Conservation (phyloP, 768 basidiomycete species). For the Crucibulum laeve region DNA sequence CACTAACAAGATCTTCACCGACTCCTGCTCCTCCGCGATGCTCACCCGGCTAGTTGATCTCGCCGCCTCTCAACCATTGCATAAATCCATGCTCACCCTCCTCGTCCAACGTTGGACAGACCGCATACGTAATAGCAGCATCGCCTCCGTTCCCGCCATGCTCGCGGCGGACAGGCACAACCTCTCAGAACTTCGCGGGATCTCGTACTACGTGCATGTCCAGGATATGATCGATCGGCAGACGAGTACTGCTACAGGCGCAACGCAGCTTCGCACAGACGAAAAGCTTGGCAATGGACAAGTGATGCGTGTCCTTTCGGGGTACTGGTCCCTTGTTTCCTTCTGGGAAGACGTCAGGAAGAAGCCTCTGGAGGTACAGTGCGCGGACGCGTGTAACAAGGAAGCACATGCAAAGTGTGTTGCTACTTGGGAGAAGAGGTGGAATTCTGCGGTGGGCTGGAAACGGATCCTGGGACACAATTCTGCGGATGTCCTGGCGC, state of each 20-base stretch:
- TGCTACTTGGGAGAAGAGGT: conserved; percentile 26
- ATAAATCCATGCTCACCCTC: conserved; percentile 14
- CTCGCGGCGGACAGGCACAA: conserved; percentile 27
- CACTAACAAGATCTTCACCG: conserved; percentile 18
- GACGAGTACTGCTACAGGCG: conserved; percentile 16
- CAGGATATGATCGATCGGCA: conserved; percentile 29
- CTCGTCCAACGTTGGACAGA: conserved; percentile 24
- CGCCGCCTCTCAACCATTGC: conserved; percentile 14
- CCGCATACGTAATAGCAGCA: conserved; percentile 22
- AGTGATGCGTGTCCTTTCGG: conserved; percentile 28
- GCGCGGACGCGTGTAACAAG: conserved; percentile 13
- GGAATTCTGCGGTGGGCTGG: conserved; percentile 27
- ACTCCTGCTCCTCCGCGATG: conserved; percentile 28
- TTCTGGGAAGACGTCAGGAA: conserved; percentile 30
- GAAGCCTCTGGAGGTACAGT: conserved; percentile 20
- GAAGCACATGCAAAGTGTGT: conserved; percentile 22
- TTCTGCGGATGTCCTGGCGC: conserved; percentile 25
- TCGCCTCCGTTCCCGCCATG: conserved; percentile 34
- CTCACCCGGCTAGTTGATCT: conserved; percentile 26
- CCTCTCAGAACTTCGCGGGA: conserved; percentile 24
- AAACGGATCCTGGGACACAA: conserved; percentile 23
- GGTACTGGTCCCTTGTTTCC: conserved; percentile 29
- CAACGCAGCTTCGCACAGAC: conserved; percentile 27
- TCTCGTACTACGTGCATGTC: conserved; percentile 33
- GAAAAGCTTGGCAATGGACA: conserved; percentile 31